Base-by-base conservation (phyloP, 192 early-diverging fungal species). In the Spizellomyces sp. region DNA sequence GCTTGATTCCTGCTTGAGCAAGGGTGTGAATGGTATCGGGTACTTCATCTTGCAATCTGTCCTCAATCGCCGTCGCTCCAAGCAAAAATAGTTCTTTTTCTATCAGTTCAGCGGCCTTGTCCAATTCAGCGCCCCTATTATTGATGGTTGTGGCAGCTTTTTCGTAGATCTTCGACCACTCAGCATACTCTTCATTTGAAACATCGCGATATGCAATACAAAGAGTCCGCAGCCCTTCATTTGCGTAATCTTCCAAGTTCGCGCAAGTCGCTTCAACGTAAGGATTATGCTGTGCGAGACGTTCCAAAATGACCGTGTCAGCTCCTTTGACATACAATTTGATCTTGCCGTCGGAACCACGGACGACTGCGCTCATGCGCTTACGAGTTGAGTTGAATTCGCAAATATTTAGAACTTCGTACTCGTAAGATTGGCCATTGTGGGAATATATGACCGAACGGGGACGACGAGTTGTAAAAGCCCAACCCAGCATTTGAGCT, bases 371-470 rank as follows among this genome's bases (percentile, higher is more conserved):
- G 7, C 93, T 95, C 98, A 99, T 99, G 64, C 98, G 88, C 77
- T 99, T 99, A 50, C 98, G 87, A n/a, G 95, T 97, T 54, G 93
- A 95, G 79, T 99, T 97, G 86, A 99, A 99, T 84, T 99, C 98
- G 79, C 94, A 95, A 70, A 98, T 90, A 67, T 95, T 94, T 19
- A 99, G 81, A 45, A 99, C 88, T 79, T 97, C 93, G 73, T 89
- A 98, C 73, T 97, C 94, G 45, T 81, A 80, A 21, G 88, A 80
- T 15, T 66, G 47, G 5, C 75, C 77, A 41, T 83, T 74, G 55
- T 76, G 69, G 3, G 45, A 67, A 59, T 82, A 80, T 8, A 80
- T 77, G 19, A 88, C 87, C 27, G 80, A 82, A 21, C 73, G 78
- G 8, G 87, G 87, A 9, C 75, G 62, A 36, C 87, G 86, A 36